Conservation (phyloP, 2,329 filamentous ascomycete genomes). For the Colletotrichum salicis region DNA sequence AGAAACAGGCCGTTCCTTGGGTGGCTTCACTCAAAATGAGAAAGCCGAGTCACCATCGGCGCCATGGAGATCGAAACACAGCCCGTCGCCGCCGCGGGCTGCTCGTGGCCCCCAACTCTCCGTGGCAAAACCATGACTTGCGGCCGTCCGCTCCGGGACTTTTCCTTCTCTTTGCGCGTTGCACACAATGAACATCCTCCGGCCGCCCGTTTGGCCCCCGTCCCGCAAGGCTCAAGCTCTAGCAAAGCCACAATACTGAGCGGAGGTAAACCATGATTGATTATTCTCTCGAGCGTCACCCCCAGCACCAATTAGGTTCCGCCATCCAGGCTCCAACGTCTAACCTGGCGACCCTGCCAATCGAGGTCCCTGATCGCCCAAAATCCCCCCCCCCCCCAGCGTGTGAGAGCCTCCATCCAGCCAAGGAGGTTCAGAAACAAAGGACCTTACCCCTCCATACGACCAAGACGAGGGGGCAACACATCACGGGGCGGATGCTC, state of each 20-base stretch:
- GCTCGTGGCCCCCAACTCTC: slow-evolving; percentile 23
- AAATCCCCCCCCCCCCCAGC: slow-evolving; percentile 7
- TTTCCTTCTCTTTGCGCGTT: background rate
- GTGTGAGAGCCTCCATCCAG: slow-evolving; percentile 1
- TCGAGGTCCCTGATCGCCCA: background rate
- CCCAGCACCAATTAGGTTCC: slow-evolving; percentile 4
- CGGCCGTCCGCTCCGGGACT: slow-evolving; percentile 1
- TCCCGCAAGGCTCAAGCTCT: background rate
- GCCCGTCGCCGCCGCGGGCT: background rate
- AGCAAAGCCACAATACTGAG: slow-evolving; percentile 4
- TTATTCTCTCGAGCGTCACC: slow-evolving; percentile 8
- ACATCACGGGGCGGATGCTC: slow-evolving; percentile 22
- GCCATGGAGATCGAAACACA: slow-evolving; percentile 20
- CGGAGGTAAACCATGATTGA: slow-evolving; percentile 13
- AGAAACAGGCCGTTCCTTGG: slow-evolving; percentile 21
- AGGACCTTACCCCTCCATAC: slow-evolving; percentile 1
- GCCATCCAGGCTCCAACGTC: background rate
- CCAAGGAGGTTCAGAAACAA: slow-evolving; percentile 20
- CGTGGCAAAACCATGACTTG: slow-evolving; percentile 18
- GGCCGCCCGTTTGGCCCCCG: slow-evolving; percentile 6
- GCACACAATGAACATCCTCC: background rate
- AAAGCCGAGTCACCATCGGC: slow-evolving; percentile 6
- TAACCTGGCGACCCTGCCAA: slow-evolving; percentile 11
- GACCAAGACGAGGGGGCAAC: slow-evolving; percentile 8
- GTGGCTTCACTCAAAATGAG: slow-evolving; percentile 1